Base-by-base conservation (phyloP, 2,329 filamentous ascomycete species). In the Blastomyces gilchristii region DNA sequence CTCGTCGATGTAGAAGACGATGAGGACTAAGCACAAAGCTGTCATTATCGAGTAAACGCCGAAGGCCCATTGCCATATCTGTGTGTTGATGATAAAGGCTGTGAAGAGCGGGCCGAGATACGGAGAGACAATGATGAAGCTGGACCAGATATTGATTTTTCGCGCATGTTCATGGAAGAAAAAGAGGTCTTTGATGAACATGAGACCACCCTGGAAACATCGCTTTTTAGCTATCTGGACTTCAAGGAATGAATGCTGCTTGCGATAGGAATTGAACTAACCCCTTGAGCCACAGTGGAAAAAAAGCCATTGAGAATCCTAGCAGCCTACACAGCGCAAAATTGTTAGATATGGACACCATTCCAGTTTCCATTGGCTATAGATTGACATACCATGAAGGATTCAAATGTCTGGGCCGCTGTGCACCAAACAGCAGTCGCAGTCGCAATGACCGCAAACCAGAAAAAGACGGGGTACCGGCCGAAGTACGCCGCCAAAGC, bases 261-360 rank as follows among this genome's bases (percentile, higher is more conserved):
- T 14, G 2, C 7, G 56, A 39, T 16, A 39, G 2, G 16, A 8
- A 52, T 41, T 37, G 25, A 28, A 66, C 72, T 62, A 65, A 73
- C 73, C 1, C 71, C 75, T 66, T 79, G 76, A 0, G 74, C 71
- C 2, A 77, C 75, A 4, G 72, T 78, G 9, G 71, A 75, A 68
- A 79, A 78, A 69, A 79, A 76, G 8, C 77, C 78, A 60, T 79
- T 78, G 6, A 80, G 67, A 34, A 78, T 77, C 0, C 78, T 72
- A 0, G 75, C 73, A 12, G 76, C 76, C 62, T 65, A 28, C 6
- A 18, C 28, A 16, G 8, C n/a, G 6, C 22, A 47, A 58, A 58
- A 31, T 57, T 45, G 16, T 61, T 45, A 63, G 37, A n/a, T 39
- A 18, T 56, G 11, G 39, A 2, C 28, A 56, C 37, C 12, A 8